Conservation (phyloP, 176 grass and related monocot genomes). For the Lolium multiflorum region DNA sequence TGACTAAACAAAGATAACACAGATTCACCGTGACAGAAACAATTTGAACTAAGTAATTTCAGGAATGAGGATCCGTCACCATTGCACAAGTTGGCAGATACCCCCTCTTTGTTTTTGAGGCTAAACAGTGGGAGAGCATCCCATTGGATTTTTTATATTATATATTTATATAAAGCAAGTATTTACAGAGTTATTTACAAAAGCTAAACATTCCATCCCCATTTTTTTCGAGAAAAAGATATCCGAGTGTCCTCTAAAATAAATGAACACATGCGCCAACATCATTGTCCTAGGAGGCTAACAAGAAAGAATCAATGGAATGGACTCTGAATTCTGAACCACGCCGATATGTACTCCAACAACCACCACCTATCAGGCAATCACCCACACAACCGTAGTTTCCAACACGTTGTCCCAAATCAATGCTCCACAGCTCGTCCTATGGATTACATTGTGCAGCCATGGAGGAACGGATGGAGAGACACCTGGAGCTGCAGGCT, state of each 20-base stretch:
- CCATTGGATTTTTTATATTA: no score
- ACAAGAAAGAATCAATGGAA: conserved; percentile 5
- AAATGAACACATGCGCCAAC: conserved; percentile 13
- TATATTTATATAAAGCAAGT: no score
- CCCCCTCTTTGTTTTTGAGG: background rate
- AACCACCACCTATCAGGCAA: conserved; percentile 27
- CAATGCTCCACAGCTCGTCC: background rate
- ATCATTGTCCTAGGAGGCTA: background rate
- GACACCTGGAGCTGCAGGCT: background rate
- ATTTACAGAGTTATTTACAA: no score
- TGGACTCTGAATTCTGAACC: conserved; percentile 1
- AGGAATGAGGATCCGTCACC: conserved; percentile 20
- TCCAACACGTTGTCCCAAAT: conserved; percentile 15
- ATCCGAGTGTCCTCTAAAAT: conserved; percentile 21
- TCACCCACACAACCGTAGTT: conserved; percentile 12
- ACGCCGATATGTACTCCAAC: conserved; percentile 13
- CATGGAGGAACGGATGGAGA: background rate
- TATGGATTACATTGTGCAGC: background rate
- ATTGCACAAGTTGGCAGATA: background rate
- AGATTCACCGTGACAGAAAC: conserved; percentile 1
- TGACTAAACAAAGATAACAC: background rate
- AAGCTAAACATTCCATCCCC: background rate
- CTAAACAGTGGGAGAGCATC: no score
- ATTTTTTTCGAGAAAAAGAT: background rate
- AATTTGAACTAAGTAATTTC: background rate